Conservation (phyloP, 2,329 filamentous ascomycete genomes). For the Triangularia verruculosa region DNA sequence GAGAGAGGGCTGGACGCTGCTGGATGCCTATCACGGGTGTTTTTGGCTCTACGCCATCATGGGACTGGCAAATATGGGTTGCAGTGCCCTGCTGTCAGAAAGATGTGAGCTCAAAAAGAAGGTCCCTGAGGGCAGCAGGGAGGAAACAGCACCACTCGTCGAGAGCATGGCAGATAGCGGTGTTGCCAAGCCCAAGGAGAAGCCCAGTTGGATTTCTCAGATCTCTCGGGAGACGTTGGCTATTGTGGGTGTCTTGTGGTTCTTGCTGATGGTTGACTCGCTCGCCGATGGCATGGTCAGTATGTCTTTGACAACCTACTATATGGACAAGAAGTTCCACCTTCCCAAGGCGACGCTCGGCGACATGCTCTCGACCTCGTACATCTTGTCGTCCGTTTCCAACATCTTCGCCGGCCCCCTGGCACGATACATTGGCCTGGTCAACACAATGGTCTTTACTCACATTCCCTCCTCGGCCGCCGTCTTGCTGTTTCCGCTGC, state of each 20-base stretch:
- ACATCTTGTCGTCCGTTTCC: conserved; percentile 53
- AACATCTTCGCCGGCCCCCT: conserved; percentile 57
- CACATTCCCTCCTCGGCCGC: conserved; percentile 61
- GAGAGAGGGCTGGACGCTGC: conserved; percentile 46
- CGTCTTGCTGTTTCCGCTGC: conserved; percentile 57
- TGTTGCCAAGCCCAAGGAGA: conserved; percentile 22
- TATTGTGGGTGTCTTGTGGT: conserved; percentile 63
- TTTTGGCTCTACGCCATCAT: conserved; percentile 59
- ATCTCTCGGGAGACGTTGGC: conserved; percentile 57
- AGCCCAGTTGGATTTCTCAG: conserved; percentile 44
- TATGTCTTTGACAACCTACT: conserved; percentile 57
- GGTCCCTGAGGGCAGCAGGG: background rate
- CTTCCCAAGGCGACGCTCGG: conserved; percentile 56
- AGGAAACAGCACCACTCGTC: conserved; percentile 25
- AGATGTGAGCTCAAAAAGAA: conserved; percentile 46
- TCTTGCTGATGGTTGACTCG: conserved; percentile 61
- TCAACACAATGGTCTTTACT: conserved; percentile 64
- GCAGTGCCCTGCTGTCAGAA: conserved; percentile 46
- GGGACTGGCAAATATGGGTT: conserved; percentile 49
- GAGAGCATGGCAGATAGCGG: conserved; percentile 15
- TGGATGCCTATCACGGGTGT: conserved; percentile 53
- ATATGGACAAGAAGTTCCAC: conserved; percentile 54
- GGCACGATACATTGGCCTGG: conserved; percentile 55
- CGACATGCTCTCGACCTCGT: conserved; percentile 52
- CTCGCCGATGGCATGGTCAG: conserved; percentile 65